phyloP scores from a whole-genome alignment of 2,329 filamentous ascomycete genomes.

The Arthrobotrys musiformis region DNA sequence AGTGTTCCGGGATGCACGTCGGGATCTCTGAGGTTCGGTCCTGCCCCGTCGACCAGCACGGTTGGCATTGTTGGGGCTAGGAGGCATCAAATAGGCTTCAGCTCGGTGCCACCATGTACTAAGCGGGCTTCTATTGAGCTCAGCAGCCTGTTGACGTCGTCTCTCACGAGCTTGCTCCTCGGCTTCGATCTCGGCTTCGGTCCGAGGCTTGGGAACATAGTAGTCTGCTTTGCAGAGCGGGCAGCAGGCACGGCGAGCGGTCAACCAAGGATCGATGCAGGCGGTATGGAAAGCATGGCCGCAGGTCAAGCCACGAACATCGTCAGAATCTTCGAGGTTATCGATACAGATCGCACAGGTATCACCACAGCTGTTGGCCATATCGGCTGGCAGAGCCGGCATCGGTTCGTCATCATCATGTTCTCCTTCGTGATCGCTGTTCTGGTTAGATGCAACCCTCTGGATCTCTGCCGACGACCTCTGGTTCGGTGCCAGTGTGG shows the following conservation, averaged over 20 bases:
- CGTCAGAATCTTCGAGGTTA: constrained; percentile 90
- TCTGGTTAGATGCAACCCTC: constrained; percentile 13
- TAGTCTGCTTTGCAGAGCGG: constrained; percentile 98
- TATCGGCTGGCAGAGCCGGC: constrained; percentile 81
- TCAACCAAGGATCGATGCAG: constrained; percentile 96
- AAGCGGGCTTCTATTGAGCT: constrained; percentile 41
- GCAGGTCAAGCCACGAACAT: constrained; percentile 91
- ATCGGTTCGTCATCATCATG: constrained; percentile 83
- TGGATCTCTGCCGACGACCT: constrained; percentile 36
- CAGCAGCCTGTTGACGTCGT: constrained; percentile 50
- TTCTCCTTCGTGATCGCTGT: constrained; percentile 73
- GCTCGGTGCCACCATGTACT: constrained; percentile 50
- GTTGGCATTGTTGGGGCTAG: constrained; percentile 9
- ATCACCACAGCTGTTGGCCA: constrained; percentile 84
- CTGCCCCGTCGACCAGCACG: constrained; percentile 8
- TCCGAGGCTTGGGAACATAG: constrained; percentile 89
- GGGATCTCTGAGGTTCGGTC: constrained; percentile 15
- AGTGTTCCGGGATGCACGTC: constrained; percentile 24
- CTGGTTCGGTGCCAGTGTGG: neutral
- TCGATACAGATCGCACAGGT: constrained; percentile 97
- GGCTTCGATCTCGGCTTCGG: constrained; percentile 66
- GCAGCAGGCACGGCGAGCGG: constrained; percentile 91
- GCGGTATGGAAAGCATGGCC: constrained; percentile 98
- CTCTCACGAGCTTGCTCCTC: constrained; percentile 53
- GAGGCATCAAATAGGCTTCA: constrained; percentile 40